These are phyloP conservation scores for Leishmania lainsoni DNA, from an alignment of 208 protist species.

Conservation along the genomic window DNA sequence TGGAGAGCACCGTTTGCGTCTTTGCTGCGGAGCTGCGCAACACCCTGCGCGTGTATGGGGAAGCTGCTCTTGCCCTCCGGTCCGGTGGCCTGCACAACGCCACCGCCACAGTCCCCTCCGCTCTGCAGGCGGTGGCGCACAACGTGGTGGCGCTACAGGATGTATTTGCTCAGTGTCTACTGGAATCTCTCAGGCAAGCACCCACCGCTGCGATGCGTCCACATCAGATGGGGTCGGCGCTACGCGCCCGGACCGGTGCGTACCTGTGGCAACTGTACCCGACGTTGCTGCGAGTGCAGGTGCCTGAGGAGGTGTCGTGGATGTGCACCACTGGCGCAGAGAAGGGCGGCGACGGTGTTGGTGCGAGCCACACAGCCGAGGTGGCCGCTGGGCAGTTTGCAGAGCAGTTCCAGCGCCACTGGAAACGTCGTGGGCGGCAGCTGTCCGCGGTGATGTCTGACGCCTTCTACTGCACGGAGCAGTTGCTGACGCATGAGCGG, in stretches of 20 bases:
- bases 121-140: constrained; percentile 13
- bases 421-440: not conserved
- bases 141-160: constrained; percentile 21
- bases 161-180: constrained; percentile 7
- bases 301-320: constrained; percentile 18
- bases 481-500: not conserved
- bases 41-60: constrained; percentile 12
- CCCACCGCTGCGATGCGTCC: not conserved
- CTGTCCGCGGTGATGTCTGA: not conserved
- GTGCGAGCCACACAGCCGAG: not conserved
- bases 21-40: constrained; percentile 20
- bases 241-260: not conserved
- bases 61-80: constrained; percentile 15
- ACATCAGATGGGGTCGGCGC: not conserved
- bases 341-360: constrained; percentile 4
- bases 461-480: not conserved
- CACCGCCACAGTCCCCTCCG: not conserved
- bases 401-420: constrained; percentile 4
- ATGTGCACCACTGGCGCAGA: constrained; percentile 13
- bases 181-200: not conserved
- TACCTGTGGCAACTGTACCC: constrained; percentile 25
- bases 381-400: not conserved
- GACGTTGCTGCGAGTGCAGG: constrained; percentile 28
- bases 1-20: constrained; percentile 10
- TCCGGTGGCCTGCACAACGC: constrained; percentile 12